These are phyloP conservation scores for Arabidopsis suecica DNA, from an alignment of 345 rosid genomes.

Conservation along the genomic window DNA sequence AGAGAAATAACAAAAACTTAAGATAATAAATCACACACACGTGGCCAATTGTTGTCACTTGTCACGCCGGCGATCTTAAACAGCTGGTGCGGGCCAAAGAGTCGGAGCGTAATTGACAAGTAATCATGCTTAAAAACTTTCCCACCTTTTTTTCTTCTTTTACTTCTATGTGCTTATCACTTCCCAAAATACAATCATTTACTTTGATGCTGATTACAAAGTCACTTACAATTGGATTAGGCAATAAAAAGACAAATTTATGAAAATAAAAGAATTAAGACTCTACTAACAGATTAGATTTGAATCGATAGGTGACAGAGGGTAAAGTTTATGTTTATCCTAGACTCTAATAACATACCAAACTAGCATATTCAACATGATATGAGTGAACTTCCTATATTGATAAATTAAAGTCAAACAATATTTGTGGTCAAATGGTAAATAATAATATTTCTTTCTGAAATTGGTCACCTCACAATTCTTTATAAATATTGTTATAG, in stretches of 20 bases:
- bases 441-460: not conserved
- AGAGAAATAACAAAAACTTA: no score
- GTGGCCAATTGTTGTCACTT: not conserved
- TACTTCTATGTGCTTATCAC: not conserved
- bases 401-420: not conserved
- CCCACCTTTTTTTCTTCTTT: not conserved
- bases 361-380: not conserved
- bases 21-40: not conserved
- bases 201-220: not conserved
- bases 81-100: constrained; percentile 24
- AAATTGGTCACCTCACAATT: not conserved
- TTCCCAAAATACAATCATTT: not conserved
- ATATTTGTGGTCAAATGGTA: not conserved
- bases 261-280: not conserved
- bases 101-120: constrained; percentile 27
- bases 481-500: not conserved
- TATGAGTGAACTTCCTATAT: not conserved
- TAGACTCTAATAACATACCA: not conserved
- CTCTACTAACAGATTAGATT: not conserved
- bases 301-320: no score
- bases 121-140: constrained; percentile 22
- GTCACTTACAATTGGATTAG: not conserved
- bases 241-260: not conserved
- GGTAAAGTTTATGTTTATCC: not conserved
- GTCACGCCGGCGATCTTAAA: constrained; percentile 11